Base-by-base conservation (phyloP, 2,329 filamentous ascomycete species). In the Ascochyta clinopodiicola region DNA sequence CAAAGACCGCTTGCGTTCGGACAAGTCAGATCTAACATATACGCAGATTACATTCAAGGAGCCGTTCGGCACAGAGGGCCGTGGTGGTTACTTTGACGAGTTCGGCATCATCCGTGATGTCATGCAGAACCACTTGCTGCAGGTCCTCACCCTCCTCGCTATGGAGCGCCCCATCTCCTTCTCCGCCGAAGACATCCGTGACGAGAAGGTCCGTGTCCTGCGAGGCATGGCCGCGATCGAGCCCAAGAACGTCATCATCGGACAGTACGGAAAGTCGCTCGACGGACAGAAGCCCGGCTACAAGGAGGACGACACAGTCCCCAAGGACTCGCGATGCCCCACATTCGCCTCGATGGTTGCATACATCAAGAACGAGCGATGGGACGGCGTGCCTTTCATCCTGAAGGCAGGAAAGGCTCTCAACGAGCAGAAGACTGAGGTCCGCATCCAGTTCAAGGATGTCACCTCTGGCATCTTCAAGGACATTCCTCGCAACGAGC, bases 381-480 rank as follows among this genome's bases (percentile, higher is more conserved):
- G 95, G 95, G 96, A 99, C 67, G 96, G 95, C 53, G 95, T 99
- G 48, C 95, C 95, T 46, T 99, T 99, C 83, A 99, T 99, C 79
- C 86, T 99, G 82, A 99, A 99, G 88, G 95, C 95, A 40, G 95
- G 95, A 70, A 99, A 99, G 83, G 93, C 95, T 39, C 83, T 99
- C 62, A 99, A 99, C 78, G 95, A 99, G 85, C 95, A 99, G 78
- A 99, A 99, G 88, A 99, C 95, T 13, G 95, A 99, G 81, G 95
- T 99, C 66, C 90, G 95, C 73, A 96, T 99, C 69, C 95, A 99
- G 78, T 99, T 97, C 88, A 96, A 96, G 84, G 95, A 99, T 75
- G 95, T 99, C 63, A 98, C 95, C 21, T 97, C 93, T 44, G 95
- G 96, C 66, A 99, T 99, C 79, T 99, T 99, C 84, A 98, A 98